Conservation (phyloP, 2,329 filamentous ascomycete genomes). For the Sphaerulina vaccinii region DNA sequence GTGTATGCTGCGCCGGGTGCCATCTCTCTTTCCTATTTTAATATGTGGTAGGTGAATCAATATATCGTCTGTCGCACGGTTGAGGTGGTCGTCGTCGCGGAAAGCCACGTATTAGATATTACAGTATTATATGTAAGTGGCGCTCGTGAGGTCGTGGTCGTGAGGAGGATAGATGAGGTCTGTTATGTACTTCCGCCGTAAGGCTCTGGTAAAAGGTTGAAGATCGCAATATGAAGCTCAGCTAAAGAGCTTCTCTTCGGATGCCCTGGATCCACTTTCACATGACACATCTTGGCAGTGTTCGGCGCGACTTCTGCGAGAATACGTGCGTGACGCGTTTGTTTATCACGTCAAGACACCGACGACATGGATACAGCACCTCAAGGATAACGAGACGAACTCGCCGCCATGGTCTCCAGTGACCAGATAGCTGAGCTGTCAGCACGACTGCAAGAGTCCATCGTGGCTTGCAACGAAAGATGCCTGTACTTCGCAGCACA, state of each 20-base stretch:
- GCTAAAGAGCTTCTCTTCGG: too few relatives aligned
- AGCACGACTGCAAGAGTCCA: constrained; percentile 75
- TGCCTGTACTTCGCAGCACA: constrained; percentile 95
- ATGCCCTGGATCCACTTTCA: too few relatives aligned
- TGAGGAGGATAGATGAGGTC: neutral
- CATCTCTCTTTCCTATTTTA: neutral
- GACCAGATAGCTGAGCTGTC: constrained; percentile 60
- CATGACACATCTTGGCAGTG: too few relatives aligned
- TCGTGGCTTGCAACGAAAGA: constrained; percentile 87
- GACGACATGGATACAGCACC: too few relatives aligned
- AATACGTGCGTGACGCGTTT: too few relatives aligned
- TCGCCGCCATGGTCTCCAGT: constrained; percentile 36
- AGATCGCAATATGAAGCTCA: neutral
- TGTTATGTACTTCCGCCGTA: neutral
- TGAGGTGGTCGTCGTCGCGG: too few relatives aligned
- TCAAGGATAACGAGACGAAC: too few relatives aligned
- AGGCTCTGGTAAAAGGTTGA: neutral
- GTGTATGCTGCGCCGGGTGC: constrained; percentile 19
- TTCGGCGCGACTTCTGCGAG: too few relatives aligned
- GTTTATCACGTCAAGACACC: too few relatives aligned
- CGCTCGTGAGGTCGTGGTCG: neutral
- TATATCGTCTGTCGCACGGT: neutral
- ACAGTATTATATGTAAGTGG: neutral
- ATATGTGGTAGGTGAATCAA: neutral
- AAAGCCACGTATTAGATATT: neutral